Evolutionary conservation across 2,329 filamentous ascomycete species (phyloP), one percentile per base, ranked within the genome.

Genomic region (Colletotrichum endophyticum): DNA sequence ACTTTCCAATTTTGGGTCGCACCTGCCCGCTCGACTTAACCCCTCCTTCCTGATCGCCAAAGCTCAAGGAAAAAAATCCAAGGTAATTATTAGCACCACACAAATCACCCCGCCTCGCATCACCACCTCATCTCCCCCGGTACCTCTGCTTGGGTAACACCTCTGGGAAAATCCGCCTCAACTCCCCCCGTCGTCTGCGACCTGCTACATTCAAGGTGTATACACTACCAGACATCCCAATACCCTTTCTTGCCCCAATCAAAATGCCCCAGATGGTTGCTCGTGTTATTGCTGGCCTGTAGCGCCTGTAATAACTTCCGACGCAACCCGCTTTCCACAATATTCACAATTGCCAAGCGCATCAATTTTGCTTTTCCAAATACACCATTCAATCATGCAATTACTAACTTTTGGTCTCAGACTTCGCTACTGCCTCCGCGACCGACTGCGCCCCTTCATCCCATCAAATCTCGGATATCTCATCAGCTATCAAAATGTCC

Each of bases 401-500:
- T 53, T 32, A 15, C 64, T 66, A 66, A 66, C 5, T 30, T 22
- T 22, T 25, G n/a, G 22, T 39, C 30, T 28, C 53, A 69, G 66
- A 30, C 22, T 25, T 56, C 16, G 15, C 19, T 36, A 16, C 16
- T 53, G 63, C 57, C 68, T 13, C 6, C 28, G 68, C 57, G 57
- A 53, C 36, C n/a, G 36, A 49, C 2, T 39, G 12, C 36, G 36
- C 36, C 44, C 16, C 28, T 70, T 19, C 30, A 19, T 15, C 19
- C 16, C n/a, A 25, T 32, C 32, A 16, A 57, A 28, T 39, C 25
- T 44, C 49, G 30, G 77, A 73, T 59, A 63, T 66, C 78, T 75
- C 73, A n/a, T 73, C 78, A 59, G 27, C 67, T 8, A 16, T 72
- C 81, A 85, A 78, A 79, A 95, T 95, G 93, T 93, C 93, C 82